phyloP scores from a whole-genome alignment of 495 filamentous ascomycete genomes.

The Hypoxylon intermedium region DNA sequence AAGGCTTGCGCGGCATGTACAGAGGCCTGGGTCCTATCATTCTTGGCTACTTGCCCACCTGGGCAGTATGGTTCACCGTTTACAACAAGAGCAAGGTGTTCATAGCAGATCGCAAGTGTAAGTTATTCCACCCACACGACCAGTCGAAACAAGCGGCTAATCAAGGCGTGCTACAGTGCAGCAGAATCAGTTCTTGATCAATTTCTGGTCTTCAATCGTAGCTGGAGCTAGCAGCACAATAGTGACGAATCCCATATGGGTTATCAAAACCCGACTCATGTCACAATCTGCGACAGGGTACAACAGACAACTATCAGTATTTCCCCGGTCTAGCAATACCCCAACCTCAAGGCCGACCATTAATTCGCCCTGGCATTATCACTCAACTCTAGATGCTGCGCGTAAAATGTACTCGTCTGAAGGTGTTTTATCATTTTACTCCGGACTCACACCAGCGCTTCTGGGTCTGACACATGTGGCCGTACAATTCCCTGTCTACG shows the following conservation, averaged over 20 bases:
- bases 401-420: slow-evolving; percentile 93
- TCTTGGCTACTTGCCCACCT: slow-evolving; percentile 93
- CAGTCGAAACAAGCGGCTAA: slow-evolving; percentile 12
- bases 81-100: slow-evolving; percentile 87
- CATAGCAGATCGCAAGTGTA: slow-evolving; percentile 71
- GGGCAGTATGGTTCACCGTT: slow-evolving; percentile 96
- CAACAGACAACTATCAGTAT: slow-evolving; percentile 47
- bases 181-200: slow-evolving; percentile 55
- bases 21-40: slow-evolving; percentile 92
- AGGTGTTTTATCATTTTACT: slow-evolving; percentile 91
- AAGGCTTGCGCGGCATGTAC: slow-evolving; percentile 91
- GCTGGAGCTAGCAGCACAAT: slow-evolving; percentile 93
- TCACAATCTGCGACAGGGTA: slow-evolving; percentile 67
- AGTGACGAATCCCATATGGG: slow-evolving; percentile 99
- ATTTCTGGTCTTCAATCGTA: slow-evolving; percentile 79
- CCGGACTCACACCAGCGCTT: slow-evolving; percentile 89
- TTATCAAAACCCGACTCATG: slow-evolving; percentile 98
- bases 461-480: slow-evolving; percentile 94
- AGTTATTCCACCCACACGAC: slow-evolving; percentile 36
- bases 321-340: slow-evolving; percentile 53
- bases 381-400: slow-evolving; percentile 83
- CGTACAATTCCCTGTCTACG: slow-evolving; percentile 96
- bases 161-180: slow-evolving; percentile 32
- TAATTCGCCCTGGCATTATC: slow-evolving; percentile 85
- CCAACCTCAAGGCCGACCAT: slow-evolving; percentile 58